These are phyloP conservation scores for Candida nitratophila DNA, from an alignment of 805 yeast species.

Conservation along the genomic window DNA sequence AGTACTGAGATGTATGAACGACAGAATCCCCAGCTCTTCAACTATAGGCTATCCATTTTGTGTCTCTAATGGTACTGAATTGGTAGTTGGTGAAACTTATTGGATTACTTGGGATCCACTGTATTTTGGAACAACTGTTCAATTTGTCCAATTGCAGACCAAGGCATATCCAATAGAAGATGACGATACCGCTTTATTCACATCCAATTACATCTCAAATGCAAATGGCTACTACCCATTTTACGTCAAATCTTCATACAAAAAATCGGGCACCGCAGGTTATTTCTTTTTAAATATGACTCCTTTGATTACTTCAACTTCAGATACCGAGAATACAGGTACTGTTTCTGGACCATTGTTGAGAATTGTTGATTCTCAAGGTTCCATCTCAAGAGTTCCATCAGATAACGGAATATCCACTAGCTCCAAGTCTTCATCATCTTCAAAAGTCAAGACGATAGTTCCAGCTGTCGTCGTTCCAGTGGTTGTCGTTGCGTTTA, in stretches of 20 bases:
- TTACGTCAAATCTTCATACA: conserved; percentile 23
- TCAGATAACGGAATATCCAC: conserved; percentile 30
- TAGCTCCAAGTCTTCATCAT: too few species aligned
- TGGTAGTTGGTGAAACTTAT: conserved; percentile 39
- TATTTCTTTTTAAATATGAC: conserved; percentile 31
- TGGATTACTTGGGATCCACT: conserved; percentile 44
- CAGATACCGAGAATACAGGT: conserved; percentile 31
- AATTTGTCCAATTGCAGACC: conserved; percentile 26
- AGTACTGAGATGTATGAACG: conserved; percentile 37
- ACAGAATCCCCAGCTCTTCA: conserved; percentile 27
- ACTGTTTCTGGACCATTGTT: conserved; percentile 33
- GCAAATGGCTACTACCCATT: conserved; percentile 34
- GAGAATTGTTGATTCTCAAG: conserved; percentile 25
- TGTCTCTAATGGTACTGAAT: conserved; percentile 34
- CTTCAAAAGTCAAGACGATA: conserved; percentile 23
- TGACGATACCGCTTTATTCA: conserved; percentile 25
- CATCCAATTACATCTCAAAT: conserved; percentile 27
- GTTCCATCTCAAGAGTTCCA: conserved; percentile 32
- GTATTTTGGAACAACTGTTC: conserved; percentile 32
- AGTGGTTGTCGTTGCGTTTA: conserved; percentile 24
- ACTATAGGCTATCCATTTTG: conserved; percentile 35
- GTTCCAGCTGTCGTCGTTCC: conserved; percentile 40
- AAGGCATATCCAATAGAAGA: conserved; percentile 29
- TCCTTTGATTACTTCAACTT: conserved; percentile 28
- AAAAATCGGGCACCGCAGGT: conserved; percentile 19